Percentiles rank a stretch among this genome's conserved stretches.
Conservation (phyloP, 768 basidiomycete species). For the Suillus tomentosus region DNA sequence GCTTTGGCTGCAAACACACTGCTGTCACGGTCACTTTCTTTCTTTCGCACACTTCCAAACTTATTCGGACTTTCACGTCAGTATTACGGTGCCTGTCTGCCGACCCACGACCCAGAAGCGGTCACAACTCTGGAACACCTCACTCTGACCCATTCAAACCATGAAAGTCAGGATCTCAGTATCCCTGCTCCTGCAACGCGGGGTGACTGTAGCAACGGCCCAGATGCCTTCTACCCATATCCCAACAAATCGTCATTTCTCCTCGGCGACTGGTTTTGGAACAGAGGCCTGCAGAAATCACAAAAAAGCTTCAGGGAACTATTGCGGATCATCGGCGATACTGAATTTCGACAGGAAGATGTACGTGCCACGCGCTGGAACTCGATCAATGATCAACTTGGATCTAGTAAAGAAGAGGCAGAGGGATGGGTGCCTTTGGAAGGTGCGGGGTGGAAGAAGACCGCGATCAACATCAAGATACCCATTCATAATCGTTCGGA, state of each 20-base stretch:
- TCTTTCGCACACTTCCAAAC: too few species aligned
- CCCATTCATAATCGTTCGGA: constrained; percentile 14
- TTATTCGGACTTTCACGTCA: too few species aligned
- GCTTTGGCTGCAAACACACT: too few species aligned
- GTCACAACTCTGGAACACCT: too few species aligned
- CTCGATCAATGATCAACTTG: constrained; percentile 4
- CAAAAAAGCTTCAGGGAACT: constrained; percentile 19
- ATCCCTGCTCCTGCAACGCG: too few species aligned
- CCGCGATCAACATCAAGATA: constrained; percentile 9
- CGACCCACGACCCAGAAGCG: too few species aligned
- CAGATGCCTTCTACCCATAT: constrained; percentile 14
- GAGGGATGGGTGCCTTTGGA: neutral
- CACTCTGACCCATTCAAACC: neutral
- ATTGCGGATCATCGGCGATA: constrained; percentile 13
- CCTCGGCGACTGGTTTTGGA: constrained; percentile 26
- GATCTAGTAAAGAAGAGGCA: neutral
- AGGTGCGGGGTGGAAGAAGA: constrained; percentile 22
- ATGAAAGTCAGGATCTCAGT: too few species aligned
- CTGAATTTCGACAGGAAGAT: constrained; percentile 10
- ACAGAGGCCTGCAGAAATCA: constrained; percentile 22
- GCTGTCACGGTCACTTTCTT: too few species aligned
- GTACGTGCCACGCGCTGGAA: constrained; percentile 2
- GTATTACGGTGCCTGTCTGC: too few species aligned
- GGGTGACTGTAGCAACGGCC: too few species aligned
- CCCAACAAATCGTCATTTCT: constrained; percentile 20